Evolutionary conservation across 1,139 yeast species (phyloP).

Genomic region (Saccharomyces hybrid): DNA sequence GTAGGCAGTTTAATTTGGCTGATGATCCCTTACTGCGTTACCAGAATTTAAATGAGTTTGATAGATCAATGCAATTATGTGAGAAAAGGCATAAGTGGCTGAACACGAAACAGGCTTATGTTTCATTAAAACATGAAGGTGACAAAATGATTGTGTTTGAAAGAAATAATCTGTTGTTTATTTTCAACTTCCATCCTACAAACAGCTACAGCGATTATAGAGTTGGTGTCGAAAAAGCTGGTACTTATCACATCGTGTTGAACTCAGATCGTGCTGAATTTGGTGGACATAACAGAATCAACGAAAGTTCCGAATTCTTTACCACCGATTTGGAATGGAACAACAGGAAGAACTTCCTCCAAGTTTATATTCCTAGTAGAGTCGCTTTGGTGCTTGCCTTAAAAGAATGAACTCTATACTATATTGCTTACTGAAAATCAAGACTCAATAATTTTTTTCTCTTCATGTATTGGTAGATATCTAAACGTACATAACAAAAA

Average conservation of each 20-base stretch:
- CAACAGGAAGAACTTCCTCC: conserved; percentile 63
- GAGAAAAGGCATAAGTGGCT: conserved; percentile 70
- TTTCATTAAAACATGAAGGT: conserved; percentile 77
- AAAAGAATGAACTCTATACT: conserved; percentile 4
- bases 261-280: conserved; percentile 63
- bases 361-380: conserved; percentile 79
- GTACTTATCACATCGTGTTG: conserved; percentile 65
- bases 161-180: conserved; percentile 74
- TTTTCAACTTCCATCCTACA: conserved; percentile 85
- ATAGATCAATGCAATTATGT: conserved; percentile 70
- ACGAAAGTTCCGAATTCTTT: conserved; percentile 49
- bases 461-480: background rate
- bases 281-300: conserved; percentile 80
- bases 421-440: background rate
- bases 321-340: conserved; percentile 80
- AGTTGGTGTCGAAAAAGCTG: conserved; percentile 77
- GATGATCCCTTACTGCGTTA: conserved; percentile 77
- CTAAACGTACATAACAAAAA: background rate
- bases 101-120: conserved; percentile 71
- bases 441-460: background rate
- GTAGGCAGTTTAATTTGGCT: conserved; percentile 85
- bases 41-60: conserved; percentile 69
- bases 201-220: conserved; percentile 80
- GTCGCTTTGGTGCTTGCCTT: conserved; percentile 54
- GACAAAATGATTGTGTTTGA: conserved; percentile 89